Evolutionary conservation across 805 yeast species (phyloP).

Genomic region (Wickerhamiella slavikovae): DNA sequence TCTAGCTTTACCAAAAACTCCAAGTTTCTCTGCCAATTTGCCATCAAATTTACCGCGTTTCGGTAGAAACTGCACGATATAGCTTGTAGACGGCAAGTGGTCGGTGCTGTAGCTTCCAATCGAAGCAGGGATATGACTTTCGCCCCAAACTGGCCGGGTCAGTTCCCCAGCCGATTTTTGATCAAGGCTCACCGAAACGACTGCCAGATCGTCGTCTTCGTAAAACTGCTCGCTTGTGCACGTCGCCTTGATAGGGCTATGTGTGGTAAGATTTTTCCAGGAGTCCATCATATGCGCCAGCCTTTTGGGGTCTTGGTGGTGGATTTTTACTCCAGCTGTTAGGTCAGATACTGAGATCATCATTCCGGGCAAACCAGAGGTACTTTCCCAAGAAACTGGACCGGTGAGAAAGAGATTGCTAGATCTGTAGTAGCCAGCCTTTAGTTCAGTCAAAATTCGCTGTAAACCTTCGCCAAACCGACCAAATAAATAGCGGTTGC

Average conservation of each 20-base stretch:
- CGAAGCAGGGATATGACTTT: constrained; percentile 1
- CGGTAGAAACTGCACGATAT: constrained; percentile 44
- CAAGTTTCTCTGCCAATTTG: constrained; percentile 41
- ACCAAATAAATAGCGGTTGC: constrained; percentile 50
- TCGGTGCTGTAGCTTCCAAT: constrained; percentile 1
- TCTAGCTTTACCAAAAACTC: constrained; percentile 41
- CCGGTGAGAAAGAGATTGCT: constrained; percentile 64
- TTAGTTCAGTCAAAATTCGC: constrained; percentile 42
- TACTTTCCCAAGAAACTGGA: constrained; percentile 46
- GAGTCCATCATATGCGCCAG: constrained; percentile 43
- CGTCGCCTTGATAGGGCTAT: constrained; percentile 36
- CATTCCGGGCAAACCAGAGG: constrained; percentile 87
- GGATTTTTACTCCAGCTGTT: constrained; percentile 5
- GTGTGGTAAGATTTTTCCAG: constrained; percentile 74
- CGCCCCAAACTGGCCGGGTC: too few species aligned
- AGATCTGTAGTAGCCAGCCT: constrained; percentile 34
- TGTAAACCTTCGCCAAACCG: constrained; percentile 75
- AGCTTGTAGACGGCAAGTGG: constrained; percentile 23
- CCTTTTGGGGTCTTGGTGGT: constrained; percentile 25
- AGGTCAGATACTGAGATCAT: constrained; percentile 68
- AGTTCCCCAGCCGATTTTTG: too few species aligned
- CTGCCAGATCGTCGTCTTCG: constrained; percentile 15
- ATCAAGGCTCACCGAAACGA: constrained; percentile 9
- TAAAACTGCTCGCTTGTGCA: constrained; percentile 18
- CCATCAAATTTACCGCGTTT: constrained; percentile 60